phyloP scores from a whole-genome alignment of 495 filamentous ascomycete genomes.

The Penicillium paradoxum region DNA sequence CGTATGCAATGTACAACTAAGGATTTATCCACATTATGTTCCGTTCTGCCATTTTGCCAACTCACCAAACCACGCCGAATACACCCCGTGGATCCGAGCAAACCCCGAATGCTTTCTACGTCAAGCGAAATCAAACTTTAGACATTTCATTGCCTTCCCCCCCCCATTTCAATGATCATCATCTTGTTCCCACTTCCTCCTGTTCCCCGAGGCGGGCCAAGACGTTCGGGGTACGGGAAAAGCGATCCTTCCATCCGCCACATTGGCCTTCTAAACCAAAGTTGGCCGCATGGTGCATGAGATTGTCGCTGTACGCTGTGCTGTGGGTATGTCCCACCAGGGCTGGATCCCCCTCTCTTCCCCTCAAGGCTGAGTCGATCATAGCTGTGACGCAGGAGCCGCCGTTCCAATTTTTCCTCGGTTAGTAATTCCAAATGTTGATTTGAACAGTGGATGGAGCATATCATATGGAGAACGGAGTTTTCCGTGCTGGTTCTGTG shows the following conservation, averaged over 20 bases:
- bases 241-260: conserved; percentile 9
- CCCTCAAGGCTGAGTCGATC: conserved; percentile 7
- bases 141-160: not conserved
- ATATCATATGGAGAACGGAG: too few species aligned
- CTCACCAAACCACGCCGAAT: not conserved
- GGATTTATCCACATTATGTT: not conserved
- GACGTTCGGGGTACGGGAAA: not conserved
- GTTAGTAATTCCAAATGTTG: not conserved
- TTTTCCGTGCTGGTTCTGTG: too few species aligned
- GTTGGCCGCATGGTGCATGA: not conserved
- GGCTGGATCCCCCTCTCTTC: not conserved
- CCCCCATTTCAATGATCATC: not conserved
- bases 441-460: not conserved
- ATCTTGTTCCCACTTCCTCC: conserved; percentile 1
- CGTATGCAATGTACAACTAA: too few species aligned
- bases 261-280: conserved; percentile 9
- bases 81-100: not conserved
- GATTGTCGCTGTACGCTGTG: not conserved
- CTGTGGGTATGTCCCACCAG: not conserved
- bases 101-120: not conserved
- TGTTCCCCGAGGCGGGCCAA: conserved; percentile 3
- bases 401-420: not conserved
- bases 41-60: not conserved
- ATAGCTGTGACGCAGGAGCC: not conserved
- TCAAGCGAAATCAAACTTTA: not conserved